phyloP scores from a whole-genome alignment of 495 filamentous ascomycete genomes.

The Podospora pseudocomata region DNA sequence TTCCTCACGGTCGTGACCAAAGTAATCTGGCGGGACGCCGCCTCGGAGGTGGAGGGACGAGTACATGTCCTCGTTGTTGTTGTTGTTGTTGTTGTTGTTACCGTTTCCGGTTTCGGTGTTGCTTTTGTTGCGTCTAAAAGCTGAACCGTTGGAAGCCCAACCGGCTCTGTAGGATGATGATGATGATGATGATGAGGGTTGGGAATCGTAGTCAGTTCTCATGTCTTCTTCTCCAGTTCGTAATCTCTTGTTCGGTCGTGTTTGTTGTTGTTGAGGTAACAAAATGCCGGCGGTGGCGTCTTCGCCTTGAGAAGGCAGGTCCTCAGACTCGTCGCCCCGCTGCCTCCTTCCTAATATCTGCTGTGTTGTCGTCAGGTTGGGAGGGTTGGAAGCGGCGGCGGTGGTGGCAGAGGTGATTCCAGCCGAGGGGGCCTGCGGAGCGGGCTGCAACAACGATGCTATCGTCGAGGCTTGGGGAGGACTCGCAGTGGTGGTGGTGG shows the following conservation, averaged over 20 bases:
- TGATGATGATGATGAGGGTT: not conserved
- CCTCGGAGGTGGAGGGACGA: not conserved
- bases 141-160: not conserved
- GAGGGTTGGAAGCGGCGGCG: not conserved
- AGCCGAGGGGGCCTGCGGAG: slow-evolving; percentile 4
- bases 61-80: not conserved
- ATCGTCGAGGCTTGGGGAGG: not conserved
- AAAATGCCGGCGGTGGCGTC: not conserved
- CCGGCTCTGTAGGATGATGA: not conserved
- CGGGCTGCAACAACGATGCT: not conserved
- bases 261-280: not conserved
- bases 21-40: slow-evolving; percentile 36
- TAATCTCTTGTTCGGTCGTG: not conserved
- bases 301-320: not conserved
- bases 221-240: not conserved
- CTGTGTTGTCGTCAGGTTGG: not conserved
- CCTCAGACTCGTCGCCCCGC: slow-evolving; percentile 10
- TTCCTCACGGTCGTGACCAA: slow-evolving; percentile 88
- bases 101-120: not conserved
- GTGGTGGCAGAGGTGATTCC: not conserved
- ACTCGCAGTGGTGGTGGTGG: not conserved
- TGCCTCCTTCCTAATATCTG: slow-evolving; percentile 12
- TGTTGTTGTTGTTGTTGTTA: not conserved
- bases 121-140: not conserved
- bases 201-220: not conserved